Percentiles rank a stretch among this genome's conserved stretches.
Evolutionary conservation across 2,329 filamentous ascomycete species (phyloP).

Genomic region (Microthyrium microscopicum): DNA sequence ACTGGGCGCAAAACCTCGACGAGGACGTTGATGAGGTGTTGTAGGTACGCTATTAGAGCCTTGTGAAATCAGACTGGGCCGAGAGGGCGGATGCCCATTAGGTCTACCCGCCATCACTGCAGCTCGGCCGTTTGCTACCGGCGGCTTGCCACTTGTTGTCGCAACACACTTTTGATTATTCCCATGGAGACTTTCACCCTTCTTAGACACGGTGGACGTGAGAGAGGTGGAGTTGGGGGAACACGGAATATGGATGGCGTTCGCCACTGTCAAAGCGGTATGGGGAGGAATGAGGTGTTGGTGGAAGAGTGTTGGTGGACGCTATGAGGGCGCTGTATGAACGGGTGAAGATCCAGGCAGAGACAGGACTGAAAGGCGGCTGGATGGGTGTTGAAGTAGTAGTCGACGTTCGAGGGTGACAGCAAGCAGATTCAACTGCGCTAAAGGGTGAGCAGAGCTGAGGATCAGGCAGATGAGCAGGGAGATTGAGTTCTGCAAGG

Average conservation of each 20-base stretch:
- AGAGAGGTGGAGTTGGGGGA: background rate
- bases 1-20: conserved; percentile 62
- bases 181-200: background rate
- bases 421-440: background rate
- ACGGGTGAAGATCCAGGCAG: background rate
- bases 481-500: background rate
- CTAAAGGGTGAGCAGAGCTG: background rate
- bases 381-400: conserved; percentile 5
- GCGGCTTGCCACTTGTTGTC: conserved; percentile 4
- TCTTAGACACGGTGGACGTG: background rate
- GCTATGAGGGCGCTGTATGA: background rate
- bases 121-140: conserved; percentile 3
- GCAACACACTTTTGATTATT: background rate
- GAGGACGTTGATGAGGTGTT: conserved; percentile 76
- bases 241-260: background rate
- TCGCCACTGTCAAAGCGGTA: background rate
- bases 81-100: conserved; percentile 14
- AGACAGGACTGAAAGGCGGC: conserved; percentile 6
- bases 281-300: background rate
- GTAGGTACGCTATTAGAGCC: conserved; percentile 86
- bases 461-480: background rate
- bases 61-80: conserved; percentile 37
- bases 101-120: conserved; percentile 4
- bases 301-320: background rate
- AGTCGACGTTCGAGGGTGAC: background rate